Evolutionary conservation across 148 eudicot species (phyloP).

Genomic region (Linanthus parryae): DNA sequence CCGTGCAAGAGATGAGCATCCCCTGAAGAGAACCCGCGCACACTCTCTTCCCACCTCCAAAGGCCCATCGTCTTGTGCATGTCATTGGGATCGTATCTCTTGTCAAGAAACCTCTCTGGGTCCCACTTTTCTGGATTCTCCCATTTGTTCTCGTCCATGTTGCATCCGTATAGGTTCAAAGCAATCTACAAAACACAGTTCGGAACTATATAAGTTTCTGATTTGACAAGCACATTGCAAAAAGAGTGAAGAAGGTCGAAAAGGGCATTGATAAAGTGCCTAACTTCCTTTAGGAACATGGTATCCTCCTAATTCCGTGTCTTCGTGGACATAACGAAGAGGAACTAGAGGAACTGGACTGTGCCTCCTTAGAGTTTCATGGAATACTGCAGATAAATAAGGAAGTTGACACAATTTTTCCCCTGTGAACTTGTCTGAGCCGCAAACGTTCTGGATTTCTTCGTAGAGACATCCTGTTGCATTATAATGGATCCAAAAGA

Average conservation of each 20-base stretch:
- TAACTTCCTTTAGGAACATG: constrained; percentile 69
- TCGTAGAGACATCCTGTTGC: constrained; percentile 43
- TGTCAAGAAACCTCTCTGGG: constrained; percentile 65
- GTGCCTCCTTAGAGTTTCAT: constrained; percentile 77
- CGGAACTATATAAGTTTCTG: too few species aligned
- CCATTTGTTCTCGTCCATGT: constrained; percentile 71
- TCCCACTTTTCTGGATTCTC: constrained; percentile 67
- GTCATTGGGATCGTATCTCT: constrained; percentile 37
- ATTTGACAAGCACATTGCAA: too few species aligned
- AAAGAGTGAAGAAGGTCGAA: background rate
- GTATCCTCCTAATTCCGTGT: constrained; percentile 73
- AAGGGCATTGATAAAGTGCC: constrained; percentile 29
- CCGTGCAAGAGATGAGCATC: constrained; percentile 40
- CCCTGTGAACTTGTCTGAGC: constrained; percentile 47
- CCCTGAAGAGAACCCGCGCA: constrained; percentile 84
- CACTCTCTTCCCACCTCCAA: constrained; percentile 81
- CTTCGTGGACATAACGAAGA: constrained; percentile 61
- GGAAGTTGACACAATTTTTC: constrained; percentile 64
- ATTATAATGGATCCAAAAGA: too few species aligned
- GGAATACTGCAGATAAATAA: constrained; percentile 63
- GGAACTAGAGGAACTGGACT: constrained; percentile 71
- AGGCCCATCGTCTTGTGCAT: constrained; percentile 79
- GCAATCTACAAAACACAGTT: constrained; percentile 43
- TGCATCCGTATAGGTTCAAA: constrained; percentile 74
- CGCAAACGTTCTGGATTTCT: constrained; percentile 59